These are phyloP conservation scores for Chimonanthus praecox DNA, from an alignment of 164 flowering plant genomes.

Conservation along the genomic window DNA sequence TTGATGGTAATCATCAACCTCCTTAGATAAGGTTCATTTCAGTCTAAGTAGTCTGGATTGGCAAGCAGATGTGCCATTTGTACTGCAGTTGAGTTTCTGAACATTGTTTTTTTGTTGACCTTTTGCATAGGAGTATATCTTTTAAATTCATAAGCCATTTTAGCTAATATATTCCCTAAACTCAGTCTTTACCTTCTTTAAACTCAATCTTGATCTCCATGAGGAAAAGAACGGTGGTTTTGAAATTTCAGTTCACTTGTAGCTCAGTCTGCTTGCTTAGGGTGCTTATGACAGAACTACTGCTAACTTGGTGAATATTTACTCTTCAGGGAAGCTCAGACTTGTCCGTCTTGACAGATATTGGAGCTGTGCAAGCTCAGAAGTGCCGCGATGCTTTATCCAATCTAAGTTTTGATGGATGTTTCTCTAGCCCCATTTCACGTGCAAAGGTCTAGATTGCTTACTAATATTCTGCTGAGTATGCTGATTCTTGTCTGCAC, in stretches of 20 bases:
- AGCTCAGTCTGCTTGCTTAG: no score
- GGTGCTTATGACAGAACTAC: neutral
- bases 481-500: neutral
- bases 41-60: no score
- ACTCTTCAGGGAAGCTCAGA: conserved; percentile 65
- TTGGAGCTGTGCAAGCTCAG: conserved; percentile 61
- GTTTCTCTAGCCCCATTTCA: conserved; percentile 75
- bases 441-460: conserved; percentile 56
- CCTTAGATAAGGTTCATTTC: no score
- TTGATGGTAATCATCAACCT: no score
- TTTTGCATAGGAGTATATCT: no score
- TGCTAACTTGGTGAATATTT: conserved; percentile 1
- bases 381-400: conserved; percentile 50
- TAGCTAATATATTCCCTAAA: neutral
- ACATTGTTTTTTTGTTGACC: no score
- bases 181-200: neutral
- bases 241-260: neutral
- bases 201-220: neutral
- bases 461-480: neutral
- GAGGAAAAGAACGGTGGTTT: neutral
- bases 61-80: no score
- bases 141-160: no score
- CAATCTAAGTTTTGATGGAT: conserved; percentile 48
- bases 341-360: conserved; percentile 57
- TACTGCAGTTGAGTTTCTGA: no score